phyloP scores from a whole-genome alignment of 2,329 filamentous ascomycete species.

The Cadophora malorum region DNA sequence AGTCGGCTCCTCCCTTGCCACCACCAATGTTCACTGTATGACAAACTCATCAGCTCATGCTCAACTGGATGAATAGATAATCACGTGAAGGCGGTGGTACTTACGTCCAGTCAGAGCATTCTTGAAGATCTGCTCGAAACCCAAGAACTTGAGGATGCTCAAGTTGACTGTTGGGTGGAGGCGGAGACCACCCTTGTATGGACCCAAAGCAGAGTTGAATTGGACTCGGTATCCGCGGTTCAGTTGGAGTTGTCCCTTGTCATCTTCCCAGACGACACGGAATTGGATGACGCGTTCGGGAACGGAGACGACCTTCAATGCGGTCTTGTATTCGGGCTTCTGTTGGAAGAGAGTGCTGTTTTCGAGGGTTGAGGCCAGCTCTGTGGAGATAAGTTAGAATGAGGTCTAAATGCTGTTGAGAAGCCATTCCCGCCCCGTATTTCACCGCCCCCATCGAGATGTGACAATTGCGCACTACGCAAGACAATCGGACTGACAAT shows the following conservation, averaged over 20 bases:
- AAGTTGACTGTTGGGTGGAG: constrained; percentile 91
- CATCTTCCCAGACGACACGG: constrained; percentile 96
- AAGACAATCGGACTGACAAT: neutral
- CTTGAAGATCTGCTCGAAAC: constrained; percentile 99
- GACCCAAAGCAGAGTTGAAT: constrained; percentile 97
- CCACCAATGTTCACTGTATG: constrained; percentile 85
- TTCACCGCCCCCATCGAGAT: neutral
- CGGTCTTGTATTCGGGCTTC: constrained; percentile 92
- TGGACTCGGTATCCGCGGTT: constrained; percentile 97
- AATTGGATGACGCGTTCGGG: constrained; percentile 98
- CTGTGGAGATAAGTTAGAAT: constrained; percentile 52
- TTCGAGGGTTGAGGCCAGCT: constrained; percentile 94
- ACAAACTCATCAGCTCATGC: constrained; percentile 22
- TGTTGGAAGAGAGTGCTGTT: constrained; percentile 91
- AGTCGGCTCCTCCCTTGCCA: constrained; percentile 97
- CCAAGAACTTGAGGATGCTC: constrained; percentile 91
- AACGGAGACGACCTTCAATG: constrained; percentile 84
- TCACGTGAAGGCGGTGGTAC: constrained; percentile 48
- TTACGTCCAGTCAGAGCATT: constrained; percentile 94
- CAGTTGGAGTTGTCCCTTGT: constrained; percentile 86
- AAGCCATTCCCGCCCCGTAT: neutral
- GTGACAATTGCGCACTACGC: neutral
- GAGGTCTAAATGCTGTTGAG: neutral
- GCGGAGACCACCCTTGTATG: constrained; percentile 96
- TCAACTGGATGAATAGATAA: neutral